Evolutionary conservation across 2,329 filamentous ascomycete species (phyloP), one percentile per base, ranked within the genome.

Genomic region (Diaporthe aspalathi): DNA sequence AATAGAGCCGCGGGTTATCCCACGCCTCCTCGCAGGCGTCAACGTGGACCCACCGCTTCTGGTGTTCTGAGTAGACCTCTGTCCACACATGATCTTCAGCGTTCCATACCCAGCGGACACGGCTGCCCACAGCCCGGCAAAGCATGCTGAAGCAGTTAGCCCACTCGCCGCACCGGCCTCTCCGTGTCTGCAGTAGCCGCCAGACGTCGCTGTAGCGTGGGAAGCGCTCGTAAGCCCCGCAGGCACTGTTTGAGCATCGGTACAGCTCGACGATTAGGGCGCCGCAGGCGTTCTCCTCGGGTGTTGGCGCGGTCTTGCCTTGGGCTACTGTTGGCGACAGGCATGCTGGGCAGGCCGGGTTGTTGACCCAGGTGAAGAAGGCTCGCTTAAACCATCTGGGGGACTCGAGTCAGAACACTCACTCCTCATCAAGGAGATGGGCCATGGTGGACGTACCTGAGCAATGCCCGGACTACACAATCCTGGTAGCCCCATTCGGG

Each of bases 131-230:
- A 5, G 96, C 96, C 72, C 95, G 90, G 85, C 95, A 98, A 67
- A 99, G 88, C 96, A 98, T 98, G 83, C 92, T 95, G 84, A 99
- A 99, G 86, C 95, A 98, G 83, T 98, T 98, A 75, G 94, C 94
- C 94, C 96, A 98, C 84, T 99, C 96, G 73, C 96, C 96, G 73
- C 92, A 92, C 76, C 96, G 91, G 45, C 96, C 96, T 76, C 93
- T 89, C 76, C 93, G 88, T 35, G 94, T 97, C 81, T 98, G 93
- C 53, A 99, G 84, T 73, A 98, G 83, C 65, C 94, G 92, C 91
- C 97, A 98, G 32, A 97, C 95, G 79, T 99, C 95, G 72, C 94
- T 95, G 81, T 97, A 98, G 73, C 96, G 90, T 49, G 96, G 95
- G 76, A 98, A 99, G 74, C 95, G 90, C 81, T 98, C 95, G 78